Percentiles rank a stretch among this genome's conserved stretches.
Evolutionary conservation across 139 green algal species (phyloP).

Genomic region (Haematococcus sp.): DNA sequence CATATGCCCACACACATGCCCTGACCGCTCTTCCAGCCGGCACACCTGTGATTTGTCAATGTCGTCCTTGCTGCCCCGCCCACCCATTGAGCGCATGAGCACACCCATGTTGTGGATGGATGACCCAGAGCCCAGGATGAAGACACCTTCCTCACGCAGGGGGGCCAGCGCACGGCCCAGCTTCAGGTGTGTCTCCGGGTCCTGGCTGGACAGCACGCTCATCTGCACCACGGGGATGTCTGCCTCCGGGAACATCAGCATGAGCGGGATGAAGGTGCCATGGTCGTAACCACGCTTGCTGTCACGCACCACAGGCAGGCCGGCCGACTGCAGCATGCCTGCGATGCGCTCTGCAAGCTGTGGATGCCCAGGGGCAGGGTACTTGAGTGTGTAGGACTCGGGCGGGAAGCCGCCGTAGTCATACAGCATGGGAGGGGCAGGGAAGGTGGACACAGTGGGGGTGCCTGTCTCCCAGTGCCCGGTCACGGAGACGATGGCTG

Average conservation of each 20-base stretch:
- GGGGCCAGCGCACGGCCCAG: constrained; percentile 69
- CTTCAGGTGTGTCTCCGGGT: constrained; percentile 32
- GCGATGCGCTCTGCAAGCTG: constrained; percentile 30
- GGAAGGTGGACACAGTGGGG: constrained; percentile 22
- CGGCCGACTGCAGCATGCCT: not conserved
- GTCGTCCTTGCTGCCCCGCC: too few relatives aligned
- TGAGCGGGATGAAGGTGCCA: constrained; percentile 75
- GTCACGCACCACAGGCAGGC: not conserved
- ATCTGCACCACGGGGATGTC: constrained; percentile 68
- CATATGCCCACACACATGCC: too few relatives aligned
- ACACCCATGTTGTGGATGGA: constrained; percentile 66
- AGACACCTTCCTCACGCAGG: constrained; percentile 69
- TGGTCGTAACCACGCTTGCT: constrained; percentile 51
- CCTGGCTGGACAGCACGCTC: constrained; percentile 41
- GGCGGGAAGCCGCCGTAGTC: constrained; percentile 69
- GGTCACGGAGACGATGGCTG: constrained; percentile 3
- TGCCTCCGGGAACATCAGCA: constrained; percentile 62
- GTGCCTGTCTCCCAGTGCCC: constrained; percentile 14
- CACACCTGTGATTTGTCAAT: too few relatives aligned
- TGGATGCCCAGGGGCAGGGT: constrained; percentile 46
- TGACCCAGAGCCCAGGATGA: constrained; percentile 62
- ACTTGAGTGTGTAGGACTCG: constrained; percentile 51
- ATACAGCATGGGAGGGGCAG: constrained; percentile 46
- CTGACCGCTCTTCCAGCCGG: too few relatives aligned
- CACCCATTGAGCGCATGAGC: not conserved